A percentile compares a stretch with the other conserved stretches of the same genome.
These are phyloP conservation scores for Termitomyces sp. DNA, from an alignment of 768 basidiomycete species.

Conservation along the genomic window DNA sequence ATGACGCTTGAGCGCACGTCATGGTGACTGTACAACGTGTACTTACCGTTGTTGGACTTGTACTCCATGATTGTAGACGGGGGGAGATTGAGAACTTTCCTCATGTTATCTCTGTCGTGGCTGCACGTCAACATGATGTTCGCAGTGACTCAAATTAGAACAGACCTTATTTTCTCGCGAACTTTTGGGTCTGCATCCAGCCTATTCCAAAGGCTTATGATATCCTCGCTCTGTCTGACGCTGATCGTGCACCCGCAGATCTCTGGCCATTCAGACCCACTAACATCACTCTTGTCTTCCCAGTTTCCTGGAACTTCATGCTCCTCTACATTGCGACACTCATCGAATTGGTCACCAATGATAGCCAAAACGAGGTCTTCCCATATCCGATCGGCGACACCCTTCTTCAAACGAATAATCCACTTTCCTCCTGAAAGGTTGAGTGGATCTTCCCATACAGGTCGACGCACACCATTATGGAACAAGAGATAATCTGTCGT, in stretches of 20 bases:
- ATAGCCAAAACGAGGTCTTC: constrained; percentile 84
- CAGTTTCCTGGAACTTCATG: constrained; percentile 22
- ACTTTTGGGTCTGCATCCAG: constrained; percentile 71
- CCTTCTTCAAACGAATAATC: constrained; percentile 90
- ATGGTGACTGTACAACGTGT: neutral
- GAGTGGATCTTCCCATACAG: constrained; percentile 94
- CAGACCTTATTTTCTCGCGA: constrained; percentile 79
- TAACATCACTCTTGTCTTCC: constrained; percentile 31
- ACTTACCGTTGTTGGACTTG: constrained; percentile 83
- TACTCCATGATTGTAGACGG: constrained; percentile 85
- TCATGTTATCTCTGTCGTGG: constrained; percentile 66
- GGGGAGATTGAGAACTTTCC: constrained; percentile 70
- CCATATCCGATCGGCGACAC: constrained; percentile 87
- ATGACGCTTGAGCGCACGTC: neutral
- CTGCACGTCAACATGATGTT: neutral
- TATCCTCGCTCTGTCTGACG: constrained; percentile 90
- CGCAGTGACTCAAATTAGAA: neutral
- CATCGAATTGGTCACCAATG: constrained; percentile 87
- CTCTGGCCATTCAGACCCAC: constrained; percentile 57
- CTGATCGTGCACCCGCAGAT: constrained; percentile 96
- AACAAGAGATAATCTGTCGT: constrained; percentile 96
- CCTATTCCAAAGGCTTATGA: constrained; percentile 89
- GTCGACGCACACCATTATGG: constrained; percentile 76
- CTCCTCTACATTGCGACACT: constrained; percentile 37
- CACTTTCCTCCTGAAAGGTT: constrained; percentile 89